These are phyloP conservation scores for Candida coleopterorum DNA, from an alignment of 805 yeast genomes.

Conservation along the genomic window DNA sequence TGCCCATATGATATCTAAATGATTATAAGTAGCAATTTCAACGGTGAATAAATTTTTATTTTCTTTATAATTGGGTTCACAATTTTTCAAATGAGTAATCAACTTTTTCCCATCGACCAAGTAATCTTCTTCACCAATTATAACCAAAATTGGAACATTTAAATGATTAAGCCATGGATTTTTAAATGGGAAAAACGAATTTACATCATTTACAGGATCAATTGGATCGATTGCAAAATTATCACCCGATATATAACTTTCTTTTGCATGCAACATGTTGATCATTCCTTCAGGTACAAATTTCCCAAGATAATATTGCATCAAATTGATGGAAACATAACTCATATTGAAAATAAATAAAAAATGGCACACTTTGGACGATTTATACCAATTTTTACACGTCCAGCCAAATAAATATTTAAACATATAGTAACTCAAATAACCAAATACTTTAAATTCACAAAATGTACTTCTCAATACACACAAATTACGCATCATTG, in stretches of 20 bases:
- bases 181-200: conserved; percentile 50
- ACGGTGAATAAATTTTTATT: conserved; percentile 34
- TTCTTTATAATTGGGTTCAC: conserved; percentile 45
- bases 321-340: conserved; percentile 69
- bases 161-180: conserved; percentile 46
- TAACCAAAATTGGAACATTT: conserved; percentile 55
- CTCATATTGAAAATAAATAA: conserved; percentile 86
- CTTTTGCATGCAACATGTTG: conserved; percentile 30
- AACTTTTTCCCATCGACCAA: conserved; percentile 74
- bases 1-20: conserved; percentile 92
- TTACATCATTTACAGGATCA: conserved; percentile 18
- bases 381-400: conserved; percentile 63
- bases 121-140: conserved; percentile 69
- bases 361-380: conserved; percentile 56
- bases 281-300: conserved; percentile 36
- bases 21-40: conserved; percentile 65
- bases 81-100: conserved; percentile 54
- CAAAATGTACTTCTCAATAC: conserved; percentile 42
- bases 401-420: conserved; percentile 86
- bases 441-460: conserved; percentile 47
- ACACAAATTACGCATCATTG: conserved; percentile 77
- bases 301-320: conserved; percentile 85
- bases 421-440: conserved; percentile 74
- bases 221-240: conserved; percentile 22
- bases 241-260: conserved; percentile 25